Conservation (phyloP, 2,329 filamentous ascomycete genomes). For the Pseudovirgaria hyperparasitica region DNA sequence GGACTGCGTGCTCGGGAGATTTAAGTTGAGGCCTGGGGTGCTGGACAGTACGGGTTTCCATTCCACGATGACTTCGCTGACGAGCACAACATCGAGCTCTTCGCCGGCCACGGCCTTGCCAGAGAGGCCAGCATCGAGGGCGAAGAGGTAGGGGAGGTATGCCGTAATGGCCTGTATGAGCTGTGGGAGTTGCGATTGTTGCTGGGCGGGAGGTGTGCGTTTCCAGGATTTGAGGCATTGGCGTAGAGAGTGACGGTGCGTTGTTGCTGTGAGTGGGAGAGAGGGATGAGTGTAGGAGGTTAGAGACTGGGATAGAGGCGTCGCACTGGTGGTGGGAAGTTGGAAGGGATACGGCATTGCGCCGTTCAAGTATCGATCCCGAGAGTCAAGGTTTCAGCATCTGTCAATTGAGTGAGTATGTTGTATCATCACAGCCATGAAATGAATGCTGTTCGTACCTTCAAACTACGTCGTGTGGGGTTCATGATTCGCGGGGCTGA, state of each 20-base stretch:
- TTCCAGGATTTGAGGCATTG: constrained; percentile 83
- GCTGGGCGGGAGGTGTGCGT: constrained; percentile 59
- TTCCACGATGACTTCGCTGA: constrained; percentile 53
- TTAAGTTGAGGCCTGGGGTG: no score
- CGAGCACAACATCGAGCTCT: constrained; percentile 54
- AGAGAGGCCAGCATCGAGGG: constrained; percentile 61
- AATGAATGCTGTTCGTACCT: no score
- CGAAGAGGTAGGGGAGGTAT: constrained; percentile 76
- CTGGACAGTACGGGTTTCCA: constrained; percentile 72
- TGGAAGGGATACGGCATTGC: constrained; percentile 80
- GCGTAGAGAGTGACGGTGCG: constrained; percentile 69
- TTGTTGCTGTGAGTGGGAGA: constrained; percentile 69
- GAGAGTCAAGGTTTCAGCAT: no score
- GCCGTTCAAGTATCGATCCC: no score
- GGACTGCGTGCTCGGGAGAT: no score
- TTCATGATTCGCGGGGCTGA: no score
- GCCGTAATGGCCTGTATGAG: constrained; percentile 57
- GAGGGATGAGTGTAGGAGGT: constrained; percentile 77
- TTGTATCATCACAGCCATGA: no score
- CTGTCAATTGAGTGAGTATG: no score
- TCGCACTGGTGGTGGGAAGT: constrained; percentile 78
- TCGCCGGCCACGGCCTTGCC: constrained; percentile 43
- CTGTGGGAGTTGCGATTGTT: constrained; percentile 55
- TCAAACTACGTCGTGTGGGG: no score
- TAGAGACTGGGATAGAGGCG: constrained; percentile 69